Evolutionary conservation across 1,284 basidiomycete species (phyloP), one percentile per base, ranked within the genome.

Genomic region (Ceratobasidium sp.): DNA sequence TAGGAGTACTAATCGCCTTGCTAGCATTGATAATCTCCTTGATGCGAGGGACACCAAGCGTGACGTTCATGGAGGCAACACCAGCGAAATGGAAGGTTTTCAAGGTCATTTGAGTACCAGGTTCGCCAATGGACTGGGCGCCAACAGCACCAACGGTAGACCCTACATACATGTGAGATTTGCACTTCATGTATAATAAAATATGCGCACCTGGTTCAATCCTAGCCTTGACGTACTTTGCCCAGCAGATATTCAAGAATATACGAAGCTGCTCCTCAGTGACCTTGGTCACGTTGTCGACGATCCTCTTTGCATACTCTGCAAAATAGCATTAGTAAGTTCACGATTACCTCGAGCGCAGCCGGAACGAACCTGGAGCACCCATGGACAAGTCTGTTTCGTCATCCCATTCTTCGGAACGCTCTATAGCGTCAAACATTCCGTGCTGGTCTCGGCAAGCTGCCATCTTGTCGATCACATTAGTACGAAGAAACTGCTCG

Each of bases 71-170:
- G 42, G 96, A 97, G 12, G 97, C 97, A 75, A 99, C 96, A 84
- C 97, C 97, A 78, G 97, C 97, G 83, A 99, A 99, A 85, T 99
- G 97, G 89, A 99, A 99, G 74, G 97, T 99, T 83, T 99, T 99
- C 76, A 99, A 82, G 7, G 97, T 99, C 97, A 99, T 99, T 79
- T 99, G 97, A 2, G 97, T 99, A 72, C 97, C 97, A 1, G 97
- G 97, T 81, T 99, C 97, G 80, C 97, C 97, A 76, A 99, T 99
- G 7, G 97, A 99, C 80, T 99, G 97, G 0, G 97, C 97, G 18
- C 97, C 97, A 58, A 99, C 95, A 18, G 97, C 97, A 63, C 97
- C 97, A 21, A 99, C 97, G 5, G 97, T 98, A 0, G 95, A 96
- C 18, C 94, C 93, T 92, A 72, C 12, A 21, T 11, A 49, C 46